Evolutionary conservation across 1,284 basidiomycete species (phyloP).

Genomic region (Leucocoprinus gongylophorus): DNA sequence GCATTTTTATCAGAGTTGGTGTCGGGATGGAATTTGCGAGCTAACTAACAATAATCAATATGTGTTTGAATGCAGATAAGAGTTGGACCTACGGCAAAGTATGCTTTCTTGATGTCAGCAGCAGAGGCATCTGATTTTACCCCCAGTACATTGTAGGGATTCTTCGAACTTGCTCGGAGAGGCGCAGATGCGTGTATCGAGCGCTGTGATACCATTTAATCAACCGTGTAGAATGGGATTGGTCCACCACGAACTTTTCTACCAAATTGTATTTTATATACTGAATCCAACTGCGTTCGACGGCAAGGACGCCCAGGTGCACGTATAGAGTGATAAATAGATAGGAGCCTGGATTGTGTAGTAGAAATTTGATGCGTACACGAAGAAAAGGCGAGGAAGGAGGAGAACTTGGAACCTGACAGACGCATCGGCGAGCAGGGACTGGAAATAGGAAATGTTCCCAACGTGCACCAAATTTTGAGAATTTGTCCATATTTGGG

Average conservation of each 20-base stretch:
- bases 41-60: conserved; percentile 53
- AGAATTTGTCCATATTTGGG: conserved; percentile 30
- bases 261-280: neutral
- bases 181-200: conserved; percentile 65
- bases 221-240: neutral
- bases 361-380: conserved; percentile 36
- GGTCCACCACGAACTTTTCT: conserved; percentile 3
- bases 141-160: conserved; percentile 90
- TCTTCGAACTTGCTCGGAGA: conserved; percentile 57
- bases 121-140: conserved; percentile 79
- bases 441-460: neutral
- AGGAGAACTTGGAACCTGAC: conserved; percentile 44
- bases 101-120: conserved; percentile 94
- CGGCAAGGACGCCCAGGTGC: neutral
- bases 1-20: conserved; percentile 91
- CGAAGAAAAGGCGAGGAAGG: conserved; percentile 51
- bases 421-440: conserved; percentile 27
- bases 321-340: conserved; percentile 13
- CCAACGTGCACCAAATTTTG: conserved; percentile 11
- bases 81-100: conserved; percentile 72
- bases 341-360: conserved; percentile 35
- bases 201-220: conserved; percentile 41
- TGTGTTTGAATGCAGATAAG: conserved; percentile 11
- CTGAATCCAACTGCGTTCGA: neutral
- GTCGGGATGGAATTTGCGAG: conserved; percentile 97